Base-by-base conservation (phyloP, 106 monocot genomes). In the Dendrobium huoshanense region DNA sequence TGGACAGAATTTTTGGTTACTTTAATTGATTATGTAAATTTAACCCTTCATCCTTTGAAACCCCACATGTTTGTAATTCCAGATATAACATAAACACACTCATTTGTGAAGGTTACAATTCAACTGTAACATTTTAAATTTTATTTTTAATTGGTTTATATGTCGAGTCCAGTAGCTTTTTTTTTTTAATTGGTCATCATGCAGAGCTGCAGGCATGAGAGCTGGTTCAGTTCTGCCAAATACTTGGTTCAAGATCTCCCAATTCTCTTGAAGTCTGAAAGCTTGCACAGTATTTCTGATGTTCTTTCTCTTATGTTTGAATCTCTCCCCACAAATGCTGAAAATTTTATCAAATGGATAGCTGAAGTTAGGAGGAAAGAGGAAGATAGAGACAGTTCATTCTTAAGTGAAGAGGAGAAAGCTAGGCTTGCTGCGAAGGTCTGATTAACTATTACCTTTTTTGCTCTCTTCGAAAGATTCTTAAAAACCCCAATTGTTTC, bases 201-300 rank as follows among this genome's bases (percentile, higher is more conserved):
- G 67, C 83, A 99, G 99, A 95, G 99, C 82, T 95, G 99, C 84
- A 89, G 89, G 84, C 77, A 95, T 79, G 93, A 95, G 41, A 93
- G 83, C 82, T 95, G 93, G 95, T 27, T 78, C 11, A 88, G 79
- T 75, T 85, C 86, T 20, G 93, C 90, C 11, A 99, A 95, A 55
- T 99, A 83, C 78, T 91, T 93, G 85, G 81, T 82, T 16, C 88
- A 88, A 41, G 93, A 93, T 79, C 84, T 93, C 49, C 95, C 95
- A 51, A 27, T 78, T 67, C 84, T 93, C 24, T 79, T 99, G 67
- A 86, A 87, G 54, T 84, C 84, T 77, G 86, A 88, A 40, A 51
- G 24, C 41, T 54, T 89, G 45, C 77, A 83, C 40, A 88, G 75
- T 51, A 83, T 95, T 40, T 43, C 67, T 67, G 87, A 90, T 22